Evolutionary conservation across 164 flowering plant species (phyloP), one percentile per base, ranked within the genome.

Genomic region (Macadamia integrifolia): DNA sequence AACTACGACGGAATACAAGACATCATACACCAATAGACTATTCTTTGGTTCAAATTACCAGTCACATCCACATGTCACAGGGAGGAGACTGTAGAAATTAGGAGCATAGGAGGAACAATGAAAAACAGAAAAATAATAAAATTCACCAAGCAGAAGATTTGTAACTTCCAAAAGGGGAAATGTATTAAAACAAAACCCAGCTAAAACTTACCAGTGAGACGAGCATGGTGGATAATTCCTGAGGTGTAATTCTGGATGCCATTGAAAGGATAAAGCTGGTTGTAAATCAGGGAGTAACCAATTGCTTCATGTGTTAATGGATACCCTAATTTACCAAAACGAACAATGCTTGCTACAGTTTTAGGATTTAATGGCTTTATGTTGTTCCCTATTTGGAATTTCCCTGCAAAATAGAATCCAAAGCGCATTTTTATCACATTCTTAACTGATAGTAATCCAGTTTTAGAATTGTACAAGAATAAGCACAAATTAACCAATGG

Each of bases 151-250:
- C 43, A 60, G 46, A 11, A 44, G 29, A 57, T 55, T 56, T 18
- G 6, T 44, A 8, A 46, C 9, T 8, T 3, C 50, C 13, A 11
- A 46, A 46, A 3, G 40, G 40, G 40, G 40, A 35, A 35, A 35
- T 23, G 40, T 35, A 35, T 8, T 8, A 46, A 46, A 3, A 46
- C 1, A 11, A 46, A 46, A 46, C 18, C 57, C 3, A 49, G 15
- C 18, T 17, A 43, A 52, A 65, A 61, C 12, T 56, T 72, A 91
- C 98, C 98, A 57, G 85, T 87, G 53, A 94, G 88, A 56, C 85
- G 91, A 74, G 89, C 97, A 77, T 92, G 99, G 72, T 92, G 99
- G 30, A 94, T 92, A 28, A 94, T 90, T 32, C 99, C 97, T 18
- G 99, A 94, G 42, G 91, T 87, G 72, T 94, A 94, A 70, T 94